phyloP scores from a whole-genome alignment of 1,284 basidiomycete genomes.

The Termitomyces sp. region DNA sequence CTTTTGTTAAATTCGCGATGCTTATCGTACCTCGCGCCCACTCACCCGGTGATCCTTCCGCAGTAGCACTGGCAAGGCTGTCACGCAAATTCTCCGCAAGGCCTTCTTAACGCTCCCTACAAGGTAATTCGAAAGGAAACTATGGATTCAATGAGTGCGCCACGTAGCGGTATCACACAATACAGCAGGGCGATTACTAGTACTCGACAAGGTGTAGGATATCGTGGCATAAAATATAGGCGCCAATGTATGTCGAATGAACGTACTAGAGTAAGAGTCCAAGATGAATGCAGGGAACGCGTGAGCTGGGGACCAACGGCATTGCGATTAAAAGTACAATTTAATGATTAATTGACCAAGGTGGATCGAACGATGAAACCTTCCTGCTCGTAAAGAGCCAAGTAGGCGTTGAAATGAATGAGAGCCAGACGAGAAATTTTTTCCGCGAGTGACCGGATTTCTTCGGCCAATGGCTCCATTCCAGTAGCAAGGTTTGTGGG shows the following conservation, averaged over 20 bases:
- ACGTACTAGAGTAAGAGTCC: background rate
- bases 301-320: background rate
- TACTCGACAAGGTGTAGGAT: constrained; percentile 10
- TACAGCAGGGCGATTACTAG: constrained; percentile 2
- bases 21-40: constrained; percentile 6
- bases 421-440: constrained; percentile 63
- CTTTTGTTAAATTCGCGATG: constrained; percentile 1
- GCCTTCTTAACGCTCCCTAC: background rate
- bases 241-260: constrained; percentile 11
- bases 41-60: constrained; percentile 1
- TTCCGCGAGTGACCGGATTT: constrained; percentile 63
- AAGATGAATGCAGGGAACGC: background rate
- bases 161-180: constrained; percentile 9
- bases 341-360: constrained; percentile 5
- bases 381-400: constrained; percentile 66
- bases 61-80: constrained; percentile 10
- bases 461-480: constrained; percentile 64
- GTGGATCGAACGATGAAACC: constrained; percentile 36
- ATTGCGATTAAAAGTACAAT: constrained; percentile 1
- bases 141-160: constrained; percentile 5
- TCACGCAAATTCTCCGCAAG: constrained; percentile 9
- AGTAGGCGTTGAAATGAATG: constrained; percentile 71
- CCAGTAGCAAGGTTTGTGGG: constrained; percentile 32
- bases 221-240: constrained; percentile 16
- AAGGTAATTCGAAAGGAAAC: background rate